Evolutionary conservation across 2,329 filamentous ascomycete species (phyloP).

Genomic region (Ascochyta viciae-villosae): DNA sequence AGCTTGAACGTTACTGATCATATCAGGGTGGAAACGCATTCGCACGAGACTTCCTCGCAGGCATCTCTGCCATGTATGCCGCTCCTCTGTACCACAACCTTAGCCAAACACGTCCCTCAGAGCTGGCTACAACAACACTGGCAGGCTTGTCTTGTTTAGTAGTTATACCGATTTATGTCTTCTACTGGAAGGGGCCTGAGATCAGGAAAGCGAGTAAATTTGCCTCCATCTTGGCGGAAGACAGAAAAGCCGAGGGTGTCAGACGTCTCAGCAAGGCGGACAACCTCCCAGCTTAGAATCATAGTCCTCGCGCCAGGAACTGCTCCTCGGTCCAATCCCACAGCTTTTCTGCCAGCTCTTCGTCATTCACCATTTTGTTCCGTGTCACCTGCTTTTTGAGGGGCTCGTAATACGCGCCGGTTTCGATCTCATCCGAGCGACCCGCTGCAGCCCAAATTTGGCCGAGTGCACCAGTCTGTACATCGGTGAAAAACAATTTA

Average conservation of each 20-base stretch:
- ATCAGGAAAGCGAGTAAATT: constrained; percentile 62
- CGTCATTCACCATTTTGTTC: constrained; percentile 13
- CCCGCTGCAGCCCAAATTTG: constrained; percentile 54
- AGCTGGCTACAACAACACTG: constrained; percentile 63
- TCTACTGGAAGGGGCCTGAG: constrained; percentile 60
- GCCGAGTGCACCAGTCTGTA: constrained; percentile 37
- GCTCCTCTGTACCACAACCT: constrained; percentile 60
- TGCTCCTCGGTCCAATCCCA: constrained; percentile 35
- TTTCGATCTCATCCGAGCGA: constrained; percentile 43
- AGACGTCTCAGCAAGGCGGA: constrained; percentile 30
- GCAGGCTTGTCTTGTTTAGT: constrained; percentile 57
- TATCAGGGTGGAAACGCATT: constrained; percentile 72
- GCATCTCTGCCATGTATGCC: constrained; percentile 72
- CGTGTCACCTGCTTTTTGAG: constrained; percentile 32
- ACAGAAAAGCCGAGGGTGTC: constrained; percentile 30
- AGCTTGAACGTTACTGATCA: constrained; percentile 71
- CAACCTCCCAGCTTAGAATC: constrained; percentile 15
- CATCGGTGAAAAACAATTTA: constrained; percentile 1
- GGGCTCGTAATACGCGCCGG: constrained; percentile 50
- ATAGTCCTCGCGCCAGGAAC: constrained; percentile 12
- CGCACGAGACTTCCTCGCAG: constrained; percentile 74
- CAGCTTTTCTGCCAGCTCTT: constrained; percentile 25
- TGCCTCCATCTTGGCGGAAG: constrained; percentile 47
- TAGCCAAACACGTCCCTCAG: constrained; percentile 49
- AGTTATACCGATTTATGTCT: constrained; percentile 50